phyloP scores from a whole-genome alignment of 2,329 filamentous ascomycete genomes.

The Fusarium tanahbumbuense region DNA sequence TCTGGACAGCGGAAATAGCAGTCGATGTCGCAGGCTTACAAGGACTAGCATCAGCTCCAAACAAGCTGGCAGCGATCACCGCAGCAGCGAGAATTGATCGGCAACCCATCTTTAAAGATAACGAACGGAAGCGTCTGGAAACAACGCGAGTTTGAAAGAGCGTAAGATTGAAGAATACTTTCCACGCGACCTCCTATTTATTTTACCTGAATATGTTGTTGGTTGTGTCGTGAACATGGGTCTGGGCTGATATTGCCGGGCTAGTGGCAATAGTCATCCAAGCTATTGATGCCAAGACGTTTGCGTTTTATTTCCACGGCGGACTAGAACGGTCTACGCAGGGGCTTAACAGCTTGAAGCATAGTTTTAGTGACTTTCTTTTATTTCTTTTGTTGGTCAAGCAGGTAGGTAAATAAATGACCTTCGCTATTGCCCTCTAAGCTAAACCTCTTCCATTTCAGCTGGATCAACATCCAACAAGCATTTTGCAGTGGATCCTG shows the following conservation, averaged over 20 bases:
- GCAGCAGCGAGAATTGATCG: accelerated
- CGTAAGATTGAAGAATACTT: no score
- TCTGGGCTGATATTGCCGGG: neutral
- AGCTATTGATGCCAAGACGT: neutral
- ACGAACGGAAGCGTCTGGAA: neutral
- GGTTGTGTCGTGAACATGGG: no score
- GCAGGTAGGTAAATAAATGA: no score
- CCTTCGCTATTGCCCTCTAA: no score
- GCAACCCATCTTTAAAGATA: neutral
- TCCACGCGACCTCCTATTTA: no score
- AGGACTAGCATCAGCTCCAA: neutral
- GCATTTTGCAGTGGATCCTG: no score
- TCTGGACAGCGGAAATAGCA: neutral
- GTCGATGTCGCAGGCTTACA: neutral
- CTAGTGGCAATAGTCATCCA: neutral
- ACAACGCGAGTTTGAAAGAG: neutral
- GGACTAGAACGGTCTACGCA: no score
- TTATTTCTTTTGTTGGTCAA: no score
- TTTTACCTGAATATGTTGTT: no score
- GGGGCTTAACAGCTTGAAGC: neutral
- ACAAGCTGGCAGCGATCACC: accelerated
- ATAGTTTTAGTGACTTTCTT: neutral
- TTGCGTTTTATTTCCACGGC: neutral
- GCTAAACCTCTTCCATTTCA: no score
- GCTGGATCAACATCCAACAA: no score